Base-by-base conservation (phyloP, 805 yeast genomes). In the Tetrapisispora phaffii region DNA sequence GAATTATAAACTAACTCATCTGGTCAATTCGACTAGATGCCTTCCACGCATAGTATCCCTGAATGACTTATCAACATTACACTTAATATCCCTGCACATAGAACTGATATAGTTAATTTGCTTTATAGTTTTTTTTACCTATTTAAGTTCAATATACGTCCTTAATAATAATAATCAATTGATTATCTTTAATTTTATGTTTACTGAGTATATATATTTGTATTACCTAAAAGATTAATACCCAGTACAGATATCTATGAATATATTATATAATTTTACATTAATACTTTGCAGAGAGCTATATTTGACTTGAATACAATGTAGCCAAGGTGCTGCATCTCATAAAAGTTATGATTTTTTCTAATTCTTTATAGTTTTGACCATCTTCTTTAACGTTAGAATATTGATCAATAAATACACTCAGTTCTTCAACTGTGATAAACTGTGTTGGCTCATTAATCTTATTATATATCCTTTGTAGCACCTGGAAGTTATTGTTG, bases 401-500 rank as follows among this genome's bases (percentile, higher is more conserved):
- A 63, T 63, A 60, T 19, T 53, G 50, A 28, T 50, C 50, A 20
- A 58, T 50, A 41, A 60, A 60, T 6, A 50, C 50, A 8, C 44
- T 29, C 26, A 60, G 23, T 7, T 49, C 50, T 26, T 58, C 56
- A 4, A 52, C 31, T 20, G 36, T 34, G 23, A 44, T 51, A 28
- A 10, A 20, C 16, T 37, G 28, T 16, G 44, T 43, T 9, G 50
- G 41, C 9, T 50, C 52, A 34, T 54, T 51, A n/a, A 54, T 47
- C 29, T 46, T 39, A 26, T 47, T 44, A 41, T 54, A 57, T n/a
- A 56, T 32, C 22, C 48, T 48, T 34, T 50, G 53, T 12, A 54
- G 21, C 28, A 50, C 50, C 3, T 47, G 29, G 41, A 55, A 57
- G 35, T 57, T 51, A 39, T 38, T 32, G 39, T 46, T 37, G 23